Evolutionary conservation across 2,329 filamentous ascomycete genomes (phyloP).

Genomic region (Lachnellula arida): DNA sequence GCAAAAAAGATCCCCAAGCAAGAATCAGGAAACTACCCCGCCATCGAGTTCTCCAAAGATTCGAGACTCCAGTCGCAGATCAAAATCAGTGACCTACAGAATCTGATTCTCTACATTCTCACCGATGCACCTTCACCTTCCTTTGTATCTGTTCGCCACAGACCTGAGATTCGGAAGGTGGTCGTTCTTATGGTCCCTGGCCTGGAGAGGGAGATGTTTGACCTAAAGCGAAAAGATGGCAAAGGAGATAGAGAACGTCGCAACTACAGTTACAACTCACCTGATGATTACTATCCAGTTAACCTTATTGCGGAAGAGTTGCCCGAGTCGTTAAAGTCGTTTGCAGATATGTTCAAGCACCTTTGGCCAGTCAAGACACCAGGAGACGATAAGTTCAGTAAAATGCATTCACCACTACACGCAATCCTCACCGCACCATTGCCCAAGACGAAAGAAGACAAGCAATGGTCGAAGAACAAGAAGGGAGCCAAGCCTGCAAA

Average conservation of each 20-base stretch:
- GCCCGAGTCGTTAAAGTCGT: slow-evolving; percentile 53
- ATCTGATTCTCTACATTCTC: slow-evolving; percentile 61
- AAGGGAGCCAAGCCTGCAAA: slow-evolving; percentile 57
- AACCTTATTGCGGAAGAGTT: slow-evolving; percentile 47
- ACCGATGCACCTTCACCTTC: slow-evolving; percentile 61
- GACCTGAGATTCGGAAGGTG: slow-evolving; percentile 67
- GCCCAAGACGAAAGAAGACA: slow-evolving; percentile 65
- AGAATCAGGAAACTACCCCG: slow-evolving; percentile 53
- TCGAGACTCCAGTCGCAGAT: slow-evolving; percentile 58
- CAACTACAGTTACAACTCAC: slow-evolving; percentile 36
- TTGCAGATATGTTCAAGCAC: slow-evolving; percentile 79
- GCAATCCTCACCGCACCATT: slow-evolving; percentile 75
- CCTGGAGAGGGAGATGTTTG: slow-evolving; percentile 85
- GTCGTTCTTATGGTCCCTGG: slow-evolving; percentile 91
- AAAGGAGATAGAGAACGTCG: slow-evolving; percentile 3
- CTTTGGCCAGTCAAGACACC: slow-evolving; percentile 87
- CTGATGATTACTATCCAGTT: slow-evolving; percentile 57
- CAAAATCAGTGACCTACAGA: slow-evolving; percentile 58
- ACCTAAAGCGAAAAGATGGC: slow-evolving; percentile 38
- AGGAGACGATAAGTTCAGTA: slow-evolving; percentile 75
- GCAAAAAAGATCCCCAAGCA: slow-evolving; percentile 56
- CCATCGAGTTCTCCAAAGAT: slow-evolving; percentile 50
- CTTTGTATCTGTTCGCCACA: slow-evolving; percentile 59
- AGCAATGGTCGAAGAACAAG: slow-evolving; percentile 40
- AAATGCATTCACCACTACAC: slow-evolving; percentile 81